Evolutionary conservation across 148 eudicot genomes (phyloP).

Genomic region (Arctostaphylos glauca): DNA sequence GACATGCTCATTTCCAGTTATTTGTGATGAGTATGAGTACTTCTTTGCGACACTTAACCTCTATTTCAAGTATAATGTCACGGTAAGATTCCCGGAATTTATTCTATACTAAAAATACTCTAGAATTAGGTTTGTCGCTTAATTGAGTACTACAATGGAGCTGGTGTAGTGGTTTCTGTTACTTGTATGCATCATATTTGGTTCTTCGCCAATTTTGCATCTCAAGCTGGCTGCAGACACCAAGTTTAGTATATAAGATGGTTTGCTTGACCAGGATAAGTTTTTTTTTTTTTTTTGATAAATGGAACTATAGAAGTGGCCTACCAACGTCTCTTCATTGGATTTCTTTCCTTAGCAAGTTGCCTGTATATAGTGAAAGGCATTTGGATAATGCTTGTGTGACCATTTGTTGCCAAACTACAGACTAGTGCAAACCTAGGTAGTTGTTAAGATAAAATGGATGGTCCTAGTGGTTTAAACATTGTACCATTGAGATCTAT

Average conservation of each 20-base stretch:
- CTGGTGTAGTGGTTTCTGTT: background rate
- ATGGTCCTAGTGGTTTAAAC: background rate
- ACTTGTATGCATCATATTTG: background rate
- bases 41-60: conserved; percentile 65
- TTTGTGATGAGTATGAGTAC: conserved; percentile 62
- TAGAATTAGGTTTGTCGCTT: background rate
- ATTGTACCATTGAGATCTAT: background rate
- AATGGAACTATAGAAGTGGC: background rate
- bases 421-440: background rate
- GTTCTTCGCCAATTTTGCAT: background rate
- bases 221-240: background rate
- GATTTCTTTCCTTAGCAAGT: background rate
- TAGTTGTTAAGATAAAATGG: background rate
- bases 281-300: background rate
- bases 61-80: conserved; percentile 86
- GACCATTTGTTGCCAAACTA: background rate
- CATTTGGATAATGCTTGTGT: background rate
- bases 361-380: too few species aligned
- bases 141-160: background rate
- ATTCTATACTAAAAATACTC: background rate
- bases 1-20: conserved; percentile 69
- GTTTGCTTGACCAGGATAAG: background rate
- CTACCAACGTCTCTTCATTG: background rate
- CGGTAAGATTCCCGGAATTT: conserved; percentile 46
- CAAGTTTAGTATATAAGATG: background rate